phyloP scores from a whole-genome alignment of 306 rosid species.

The Lathyrus aphaca region DNA sequence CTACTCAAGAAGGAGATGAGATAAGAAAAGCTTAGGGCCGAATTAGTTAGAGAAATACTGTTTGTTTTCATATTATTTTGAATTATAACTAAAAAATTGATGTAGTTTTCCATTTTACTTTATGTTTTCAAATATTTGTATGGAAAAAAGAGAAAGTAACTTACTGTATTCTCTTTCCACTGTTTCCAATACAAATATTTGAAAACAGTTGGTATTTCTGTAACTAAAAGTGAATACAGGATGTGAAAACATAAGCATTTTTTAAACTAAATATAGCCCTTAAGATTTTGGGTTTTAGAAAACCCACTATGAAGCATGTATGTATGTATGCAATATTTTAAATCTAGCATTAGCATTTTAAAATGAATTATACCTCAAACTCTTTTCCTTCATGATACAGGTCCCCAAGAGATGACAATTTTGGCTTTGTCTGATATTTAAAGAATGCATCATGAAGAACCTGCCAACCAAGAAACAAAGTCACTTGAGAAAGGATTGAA shows the following conservation, averaged over 20 bases:
- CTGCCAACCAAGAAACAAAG: conserved; percentile 54
- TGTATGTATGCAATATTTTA: conserved; percentile 3
- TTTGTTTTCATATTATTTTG: neutral
- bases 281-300: conserved; percentile 13
- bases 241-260: conserved; percentile 1
- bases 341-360: conserved; percentile 1
- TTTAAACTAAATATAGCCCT: neutral
- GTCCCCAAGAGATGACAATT: conserved; percentile 87
- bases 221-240: neutral
- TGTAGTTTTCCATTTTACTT: neutral
- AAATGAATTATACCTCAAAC: conserved; percentile 69
- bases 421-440: conserved; percentile 96
- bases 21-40: conserved; percentile 1
- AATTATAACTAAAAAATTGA: neutral
- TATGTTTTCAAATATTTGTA: neutral
- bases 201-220: neutral
- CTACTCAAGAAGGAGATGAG: conserved; percentile 6
- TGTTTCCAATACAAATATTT: conserved; percentile 10
- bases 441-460: conserved; percentile 98
- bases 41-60: neutral
- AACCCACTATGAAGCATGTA: conserved; percentile 3
- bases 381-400: conserved; percentile 95
- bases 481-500: conserved; percentile 33
- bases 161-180: neutral
- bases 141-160: conserved; percentile 2